Evolutionary conservation across 768 basidiomycete species (phyloP).

Genomic region (Cystofilobasidium bisporidii): DNA sequence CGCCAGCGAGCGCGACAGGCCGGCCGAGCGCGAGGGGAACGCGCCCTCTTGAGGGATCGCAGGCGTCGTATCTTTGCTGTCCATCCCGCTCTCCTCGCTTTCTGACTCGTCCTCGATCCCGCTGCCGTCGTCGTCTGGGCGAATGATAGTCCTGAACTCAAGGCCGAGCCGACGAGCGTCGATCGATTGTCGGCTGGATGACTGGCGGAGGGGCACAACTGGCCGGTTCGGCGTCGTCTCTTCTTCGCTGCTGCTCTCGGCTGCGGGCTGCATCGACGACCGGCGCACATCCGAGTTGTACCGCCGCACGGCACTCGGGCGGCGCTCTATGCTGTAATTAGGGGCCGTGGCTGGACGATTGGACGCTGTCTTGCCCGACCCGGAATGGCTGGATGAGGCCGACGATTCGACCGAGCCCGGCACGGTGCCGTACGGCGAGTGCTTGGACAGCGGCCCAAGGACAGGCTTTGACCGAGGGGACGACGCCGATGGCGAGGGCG

Average conservation of each 20-base stretch:
- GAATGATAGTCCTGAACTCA: conserved; percentile 11
- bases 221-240: not conserved
- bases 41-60: not conserved
- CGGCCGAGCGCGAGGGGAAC: not conserved
- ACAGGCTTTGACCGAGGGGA: not conserved
- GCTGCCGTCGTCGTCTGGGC: conserved; percentile 23
- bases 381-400: not conserved
- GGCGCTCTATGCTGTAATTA: not conserved
- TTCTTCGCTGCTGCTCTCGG: conserved; percentile 10
- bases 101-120: conserved; percentile 27
- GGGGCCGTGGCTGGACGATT: not conserved
- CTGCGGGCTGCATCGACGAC: not conserved
- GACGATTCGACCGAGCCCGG: not conserved
- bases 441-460: not conserved
- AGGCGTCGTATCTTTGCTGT: not conserved
- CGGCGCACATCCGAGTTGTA: not conserved
- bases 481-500: not conserved
- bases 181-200: not conserved
- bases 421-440: not conserved
- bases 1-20: not conserved
- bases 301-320: not conserved
- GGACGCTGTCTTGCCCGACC: not conserved
- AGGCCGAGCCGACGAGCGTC: conserved; percentile 15
- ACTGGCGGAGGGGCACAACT: not conserved
- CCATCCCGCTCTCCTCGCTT: conserved; percentile 16